Conservation (phyloP, 2,329 filamentous ascomycete genomes). For the Pseudogymnoascus verrucosus region DNA sequence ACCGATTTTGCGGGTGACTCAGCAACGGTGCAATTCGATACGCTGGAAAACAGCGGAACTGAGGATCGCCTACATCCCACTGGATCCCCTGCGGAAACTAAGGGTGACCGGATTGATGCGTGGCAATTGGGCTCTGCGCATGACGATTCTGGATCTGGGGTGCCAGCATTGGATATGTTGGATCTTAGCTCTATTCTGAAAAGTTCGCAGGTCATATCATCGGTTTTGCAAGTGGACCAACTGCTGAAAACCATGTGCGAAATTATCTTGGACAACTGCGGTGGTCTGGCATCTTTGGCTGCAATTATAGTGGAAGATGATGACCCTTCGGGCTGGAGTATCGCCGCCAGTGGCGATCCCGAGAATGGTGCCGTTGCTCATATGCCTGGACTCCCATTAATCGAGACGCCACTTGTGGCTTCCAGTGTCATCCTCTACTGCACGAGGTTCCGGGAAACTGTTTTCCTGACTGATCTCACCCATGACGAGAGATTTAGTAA, state of each 20-base stretch:
- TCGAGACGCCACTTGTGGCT: slow-evolving; percentile 60
- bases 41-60: slow-evolving; percentile 34
- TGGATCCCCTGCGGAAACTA: slow-evolving; percentile 34
- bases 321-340: slow-evolving; percentile 50
- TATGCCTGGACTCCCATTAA: slow-evolving; percentile 55
- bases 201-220: slow-evolving; percentile 72
- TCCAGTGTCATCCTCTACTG: slow-evolving; percentile 72
- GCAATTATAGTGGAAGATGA: slow-evolving; percentile 68
- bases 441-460: slow-evolving; percentile 65
- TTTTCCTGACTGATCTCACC: slow-evolving; percentile 66
- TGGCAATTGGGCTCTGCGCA: slow-evolving; percentile 53
- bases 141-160: slow-evolving; percentile 49
- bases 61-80: slow-evolving; percentile 35
- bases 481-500: slow-evolving; percentile 73
- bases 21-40: slow-evolving; percentile 43
- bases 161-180: slow-evolving; percentile 75
- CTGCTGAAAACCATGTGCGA: slow-evolving; percentile 74
- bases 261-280: slow-evolving; percentile 71
- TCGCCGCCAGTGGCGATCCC: slow-evolving; percentile 66
- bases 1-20: slow-evolving; percentile 60
- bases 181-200: slow-evolving; percentile 71
- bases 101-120: slow-evolving; percentile 52
- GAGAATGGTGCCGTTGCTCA: slow-evolving; percentile 61
- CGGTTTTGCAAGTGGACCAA: slow-evolving; percentile 66
- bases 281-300: slow-evolving; percentile 59